phyloP scores from a whole-genome alignment of 306 rosid species.

The Phaseolus lunatus region DNA sequence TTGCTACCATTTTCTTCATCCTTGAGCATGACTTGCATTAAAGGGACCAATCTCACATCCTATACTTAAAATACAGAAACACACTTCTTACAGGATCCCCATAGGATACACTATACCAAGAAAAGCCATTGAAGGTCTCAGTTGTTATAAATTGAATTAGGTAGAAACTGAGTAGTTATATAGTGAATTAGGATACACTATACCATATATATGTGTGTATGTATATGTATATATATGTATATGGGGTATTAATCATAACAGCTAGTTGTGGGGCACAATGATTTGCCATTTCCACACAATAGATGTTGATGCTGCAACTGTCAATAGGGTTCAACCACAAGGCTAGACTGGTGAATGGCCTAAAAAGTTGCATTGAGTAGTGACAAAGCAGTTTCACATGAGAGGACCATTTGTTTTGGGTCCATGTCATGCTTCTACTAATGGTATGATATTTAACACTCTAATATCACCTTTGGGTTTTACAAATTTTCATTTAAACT shows the following conservation, averaged over 20 bases:
- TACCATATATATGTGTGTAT: background rate
- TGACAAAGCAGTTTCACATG: constrained; percentile 28
- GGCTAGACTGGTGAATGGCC: background rate
- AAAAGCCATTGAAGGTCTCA: constrained; percentile 6
- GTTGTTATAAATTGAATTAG: background rate
- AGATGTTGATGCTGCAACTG: constrained; percentile 44
- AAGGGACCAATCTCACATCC: background rate
- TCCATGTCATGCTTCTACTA: constrained; percentile 1
- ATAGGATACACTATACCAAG: background rate
- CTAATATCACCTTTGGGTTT: background rate
- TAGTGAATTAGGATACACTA: too few relatives aligned
- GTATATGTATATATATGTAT: too few relatives aligned
- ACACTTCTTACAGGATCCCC: background rate
- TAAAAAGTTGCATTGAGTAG: background rate
- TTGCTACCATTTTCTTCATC: background rate
- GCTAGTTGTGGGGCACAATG: constrained; percentile 45
- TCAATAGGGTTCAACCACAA: constrained; percentile 19
- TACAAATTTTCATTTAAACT: too few relatives aligned
- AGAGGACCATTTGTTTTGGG: background rate
- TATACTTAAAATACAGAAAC: background rate
- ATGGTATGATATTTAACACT: background rate
- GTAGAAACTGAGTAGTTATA: background rate
- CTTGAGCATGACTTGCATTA: constrained; percentile 13
- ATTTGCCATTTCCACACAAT: constrained; percentile 17
- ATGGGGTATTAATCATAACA: constrained; percentile 22